Conservation (phyloP, 2,329 filamentous ascomycete species). For the Trichoderma arundinaceum region DNA sequence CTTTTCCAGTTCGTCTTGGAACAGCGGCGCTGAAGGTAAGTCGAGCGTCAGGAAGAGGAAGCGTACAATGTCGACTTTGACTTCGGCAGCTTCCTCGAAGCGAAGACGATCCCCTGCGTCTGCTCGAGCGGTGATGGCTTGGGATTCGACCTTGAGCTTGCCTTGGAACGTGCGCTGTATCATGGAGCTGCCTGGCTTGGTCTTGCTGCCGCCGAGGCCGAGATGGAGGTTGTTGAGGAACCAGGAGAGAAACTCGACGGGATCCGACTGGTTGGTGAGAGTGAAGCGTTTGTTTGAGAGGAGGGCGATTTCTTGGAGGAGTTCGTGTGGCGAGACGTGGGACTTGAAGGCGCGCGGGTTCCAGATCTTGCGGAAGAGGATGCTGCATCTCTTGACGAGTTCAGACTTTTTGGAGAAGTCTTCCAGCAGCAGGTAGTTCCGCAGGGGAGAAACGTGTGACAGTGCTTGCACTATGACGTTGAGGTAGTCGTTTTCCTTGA, state of each 20-base stretch:
- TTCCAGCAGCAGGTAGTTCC: conserved; percentile 91
- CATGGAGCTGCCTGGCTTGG: conserved; percentile 82
- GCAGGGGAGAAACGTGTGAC: conserved; percentile 84
- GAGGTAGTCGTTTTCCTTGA: conserved; percentile 98
- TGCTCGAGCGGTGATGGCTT: conserved; percentile 89
- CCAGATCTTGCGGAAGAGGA: conserved; percentile 95
- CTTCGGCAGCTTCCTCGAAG: conserved; percentile 87
- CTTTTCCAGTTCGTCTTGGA: conserved; percentile 91
- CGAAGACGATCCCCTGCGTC: conserved; percentile 86
- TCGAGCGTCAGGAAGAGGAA: conserved; percentile 95
- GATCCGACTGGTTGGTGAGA: conserved; percentile 88
- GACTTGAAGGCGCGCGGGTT: conserved; percentile 95
- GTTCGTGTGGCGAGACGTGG: conserved; percentile 95
- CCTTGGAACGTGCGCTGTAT: conserved; percentile 95
- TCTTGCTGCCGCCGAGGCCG: conserved; percentile 86
- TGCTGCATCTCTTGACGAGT: conserved; percentile 85
- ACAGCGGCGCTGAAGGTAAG: conserved; percentile 87
- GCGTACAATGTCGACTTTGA: conserved; percentile 75
- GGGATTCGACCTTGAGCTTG: conserved; percentile 87
- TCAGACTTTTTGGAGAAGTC: conserved; percentile 75
- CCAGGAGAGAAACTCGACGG: conserved; percentile 96
- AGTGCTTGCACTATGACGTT: conserved; percentile 94
- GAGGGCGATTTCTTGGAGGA: conserved; percentile 91
- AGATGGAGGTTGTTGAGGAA: conserved; percentile 96
- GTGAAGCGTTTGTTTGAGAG: conserved; percentile 92